These are phyloP conservation scores for Paramecium caudatum DNA, from an alignment of 73 alveolate species.

Conservation along the genomic window DNA sequence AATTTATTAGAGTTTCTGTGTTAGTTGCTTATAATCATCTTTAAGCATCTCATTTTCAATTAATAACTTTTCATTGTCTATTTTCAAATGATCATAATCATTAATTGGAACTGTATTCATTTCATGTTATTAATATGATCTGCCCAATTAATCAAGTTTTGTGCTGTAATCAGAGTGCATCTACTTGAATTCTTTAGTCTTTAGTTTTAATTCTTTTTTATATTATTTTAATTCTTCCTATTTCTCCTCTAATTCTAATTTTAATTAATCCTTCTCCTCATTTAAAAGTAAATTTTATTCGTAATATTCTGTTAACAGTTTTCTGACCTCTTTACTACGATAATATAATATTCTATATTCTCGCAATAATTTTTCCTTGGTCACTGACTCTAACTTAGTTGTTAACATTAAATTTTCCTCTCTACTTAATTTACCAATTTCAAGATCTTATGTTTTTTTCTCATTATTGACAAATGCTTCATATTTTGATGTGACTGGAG, in stretches of 20 bases:
- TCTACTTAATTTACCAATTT: slow-evolving; percentile 20
- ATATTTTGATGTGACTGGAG: background rate
- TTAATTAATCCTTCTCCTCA: background rate
- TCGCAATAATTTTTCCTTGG: slow-evolving; percentile 54
- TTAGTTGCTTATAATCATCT: background rate
- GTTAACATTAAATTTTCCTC: slow-evolving; percentile 62
- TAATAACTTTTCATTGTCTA: slow-evolving; percentile 5
- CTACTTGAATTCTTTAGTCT: background rate
- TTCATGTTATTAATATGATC: slow-evolving; percentile 23
- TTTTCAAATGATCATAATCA: slow-evolving; percentile 44
- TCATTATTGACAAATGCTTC: slow-evolving; percentile 32
- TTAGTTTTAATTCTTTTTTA: slow-evolving; percentile 14
- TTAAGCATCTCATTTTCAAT: slow-evolving; percentile 31
- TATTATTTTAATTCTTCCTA: background rate
- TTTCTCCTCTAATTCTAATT: background rate
- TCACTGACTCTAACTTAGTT: slow-evolving; percentile 48
- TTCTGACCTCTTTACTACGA: slow-evolving; percentile 52
- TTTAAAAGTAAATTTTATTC: slow-evolving; percentile 29
- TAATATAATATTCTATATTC: slow-evolving; percentile 60
- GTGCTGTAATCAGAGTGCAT: slow-evolving; percentile 9
- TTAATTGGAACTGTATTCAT: slow-evolving; percentile 32
- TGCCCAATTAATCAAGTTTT: slow-evolving; percentile 41
- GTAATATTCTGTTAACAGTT: slow-evolving; percentile 46
- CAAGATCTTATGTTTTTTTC: slow-evolving; percentile 57
- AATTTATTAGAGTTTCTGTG: background rate